Conservation (phyloP, 345 rosid species). For the Conringia planisiliqua region DNA sequence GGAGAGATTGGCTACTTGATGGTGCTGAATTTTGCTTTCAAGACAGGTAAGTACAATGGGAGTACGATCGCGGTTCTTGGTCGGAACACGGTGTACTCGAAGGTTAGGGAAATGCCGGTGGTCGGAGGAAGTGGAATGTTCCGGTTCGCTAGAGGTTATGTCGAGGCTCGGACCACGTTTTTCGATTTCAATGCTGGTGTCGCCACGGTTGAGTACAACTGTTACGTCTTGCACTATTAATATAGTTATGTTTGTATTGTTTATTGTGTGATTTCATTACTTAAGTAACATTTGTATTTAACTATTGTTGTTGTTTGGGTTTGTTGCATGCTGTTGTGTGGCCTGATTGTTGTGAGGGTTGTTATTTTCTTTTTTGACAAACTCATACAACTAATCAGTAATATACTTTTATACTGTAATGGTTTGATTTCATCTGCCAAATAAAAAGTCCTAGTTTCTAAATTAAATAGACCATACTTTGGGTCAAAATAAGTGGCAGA, state of each 20-base stretch:
- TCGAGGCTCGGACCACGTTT: slow-evolving; percentile 32
- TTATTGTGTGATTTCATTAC: not conserved
- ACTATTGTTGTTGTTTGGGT: not conserved
- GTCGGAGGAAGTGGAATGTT: slow-evolving; percentile 57
- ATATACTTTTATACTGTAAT: not conserved
- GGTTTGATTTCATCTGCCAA: not conserved
- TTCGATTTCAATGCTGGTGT: slow-evolving; percentile 12
- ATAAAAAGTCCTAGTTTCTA: not conserved
- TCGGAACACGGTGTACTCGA: slow-evolving; percentile 32
- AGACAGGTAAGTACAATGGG: slow-evolving; percentile 39
- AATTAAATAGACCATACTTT: not conserved
- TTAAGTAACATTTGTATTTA: not conserved
- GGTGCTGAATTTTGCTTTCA: slow-evolving; percentile 40
- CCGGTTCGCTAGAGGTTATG: slow-evolving; percentile 53
- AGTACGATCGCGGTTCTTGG: slow-evolving; percentile 41
- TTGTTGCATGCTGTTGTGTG: not conserved
- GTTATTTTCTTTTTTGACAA: not conserved
- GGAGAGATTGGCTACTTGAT: slow-evolving; percentile 32
- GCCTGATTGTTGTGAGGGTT: not conserved
- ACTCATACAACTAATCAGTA: not conserved
- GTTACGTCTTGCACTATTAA: slow-evolving; percentile 25
- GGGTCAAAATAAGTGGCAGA: slow-evolving; percentile 10
- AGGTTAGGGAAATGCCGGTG: slow-evolving; percentile 51
- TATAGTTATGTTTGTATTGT: not conserved
- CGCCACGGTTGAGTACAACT: slow-evolving; percentile 29